A percentile compares a stretch with the other conserved stretches of the same genome.
These are phyloP conservation scores for Suhomyces chickasaworum DNA, from an alignment of 1,139 yeast genomes.

Conservation along the genomic window DNA sequence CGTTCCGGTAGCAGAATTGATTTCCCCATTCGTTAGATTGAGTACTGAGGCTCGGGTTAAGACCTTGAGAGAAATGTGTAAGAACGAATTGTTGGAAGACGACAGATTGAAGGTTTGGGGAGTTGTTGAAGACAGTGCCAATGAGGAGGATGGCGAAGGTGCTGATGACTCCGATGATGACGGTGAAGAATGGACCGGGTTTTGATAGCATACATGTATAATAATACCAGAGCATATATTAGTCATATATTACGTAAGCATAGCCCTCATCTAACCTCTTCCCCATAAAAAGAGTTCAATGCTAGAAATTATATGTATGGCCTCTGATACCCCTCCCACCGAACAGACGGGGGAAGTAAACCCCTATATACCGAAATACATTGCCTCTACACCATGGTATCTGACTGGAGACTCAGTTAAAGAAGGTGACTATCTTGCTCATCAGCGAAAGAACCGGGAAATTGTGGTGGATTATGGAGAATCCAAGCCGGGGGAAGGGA, in stretches of 20 bases:
- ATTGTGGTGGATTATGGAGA: constrained; percentile 32
- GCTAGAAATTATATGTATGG: neutral
- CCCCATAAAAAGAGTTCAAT: too few relatives aligned
- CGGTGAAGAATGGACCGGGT: constrained; percentile 53
- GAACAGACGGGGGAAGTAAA: constrained; percentile 15
- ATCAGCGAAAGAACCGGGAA: constrained; percentile 46
- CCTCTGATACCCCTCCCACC: constrained; percentile 4
- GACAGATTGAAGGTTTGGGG: constrained; percentile 69
- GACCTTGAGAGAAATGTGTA: constrained; percentile 65
- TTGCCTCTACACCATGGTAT: constrained; percentile 21
- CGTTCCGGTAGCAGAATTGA: constrained; percentile 57
- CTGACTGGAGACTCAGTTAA: constrained; percentile 3
- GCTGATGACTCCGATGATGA: constrained; percentile 23
- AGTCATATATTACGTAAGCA: constrained; percentile 2
- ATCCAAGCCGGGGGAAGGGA: constrained; percentile 37
- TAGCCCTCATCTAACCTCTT: too few relatives aligned
- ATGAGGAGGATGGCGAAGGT: constrained; percentile 20
- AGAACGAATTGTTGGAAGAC: constrained; percentile 67
- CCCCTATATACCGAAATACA: constrained; percentile 22
- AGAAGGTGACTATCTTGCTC: constrained; percentile 47
- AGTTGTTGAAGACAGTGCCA: constrained; percentile 32
- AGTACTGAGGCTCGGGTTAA: constrained; percentile 55
- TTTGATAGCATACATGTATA: constrained; percentile 21
- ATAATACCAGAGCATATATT: neutral
- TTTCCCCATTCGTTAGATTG: constrained; percentile 61